A percentile compares a stretch with the other conserved stretches of the same genome.
phyloP scores from a whole-genome alignment of 2,329 filamentous ascomycete species.

The Hypoxylon sp. region DNA sequence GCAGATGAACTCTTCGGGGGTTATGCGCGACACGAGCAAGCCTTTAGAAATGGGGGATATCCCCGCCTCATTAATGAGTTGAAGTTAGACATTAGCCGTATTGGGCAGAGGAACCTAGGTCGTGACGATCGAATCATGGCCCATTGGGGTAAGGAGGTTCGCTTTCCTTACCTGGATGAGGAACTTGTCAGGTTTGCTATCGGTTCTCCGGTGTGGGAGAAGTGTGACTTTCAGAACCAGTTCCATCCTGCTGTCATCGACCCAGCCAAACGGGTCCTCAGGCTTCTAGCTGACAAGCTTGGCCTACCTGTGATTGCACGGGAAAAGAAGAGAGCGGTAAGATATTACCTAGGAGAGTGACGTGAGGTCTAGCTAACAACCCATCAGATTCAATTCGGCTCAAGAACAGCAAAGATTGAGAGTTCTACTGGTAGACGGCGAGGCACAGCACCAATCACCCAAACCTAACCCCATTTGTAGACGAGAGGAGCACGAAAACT shows the following conservation, averaged over 20 bases:
- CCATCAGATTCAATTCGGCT: conserved; percentile 81
- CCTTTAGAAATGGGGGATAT: conserved; percentile 78
- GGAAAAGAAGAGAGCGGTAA: conserved; percentile 93
- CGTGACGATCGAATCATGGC: conserved; percentile 93
- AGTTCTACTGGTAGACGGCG: conserved; percentile 69
- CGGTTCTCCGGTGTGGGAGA: conserved; percentile 79
- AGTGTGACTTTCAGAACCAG: conserved; percentile 83
- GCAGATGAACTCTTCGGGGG: conserved; percentile 97
- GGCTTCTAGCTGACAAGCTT: conserved; percentile 80
- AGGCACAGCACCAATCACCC: conserved; percentile 73
- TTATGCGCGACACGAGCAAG: conserved; percentile 85
- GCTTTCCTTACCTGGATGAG: conserved; percentile 94
- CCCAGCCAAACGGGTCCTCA: conserved; percentile 83
- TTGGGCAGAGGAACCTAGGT: conserved; percentile 94
- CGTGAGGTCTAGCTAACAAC: conserved; percentile 39
- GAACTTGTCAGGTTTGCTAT: conserved; percentile 86
- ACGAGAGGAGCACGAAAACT: conserved; percentile 16
- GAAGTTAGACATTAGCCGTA: conserved; percentile 83
- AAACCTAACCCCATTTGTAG: conserved; percentile 46
- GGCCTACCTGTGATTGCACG: conserved; percentile 77
- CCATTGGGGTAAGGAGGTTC: conserved; percentile 88
- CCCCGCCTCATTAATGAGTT: conserved; percentile 83
- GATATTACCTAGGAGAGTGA: conserved; percentile 49
- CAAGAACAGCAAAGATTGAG: conserved; percentile 87
- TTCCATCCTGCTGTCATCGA: conserved; percentile 66